Base-by-base conservation (phyloP, 2,329 filamentous ascomycete genomes). In the Monosporascus ibericus region DNA sequence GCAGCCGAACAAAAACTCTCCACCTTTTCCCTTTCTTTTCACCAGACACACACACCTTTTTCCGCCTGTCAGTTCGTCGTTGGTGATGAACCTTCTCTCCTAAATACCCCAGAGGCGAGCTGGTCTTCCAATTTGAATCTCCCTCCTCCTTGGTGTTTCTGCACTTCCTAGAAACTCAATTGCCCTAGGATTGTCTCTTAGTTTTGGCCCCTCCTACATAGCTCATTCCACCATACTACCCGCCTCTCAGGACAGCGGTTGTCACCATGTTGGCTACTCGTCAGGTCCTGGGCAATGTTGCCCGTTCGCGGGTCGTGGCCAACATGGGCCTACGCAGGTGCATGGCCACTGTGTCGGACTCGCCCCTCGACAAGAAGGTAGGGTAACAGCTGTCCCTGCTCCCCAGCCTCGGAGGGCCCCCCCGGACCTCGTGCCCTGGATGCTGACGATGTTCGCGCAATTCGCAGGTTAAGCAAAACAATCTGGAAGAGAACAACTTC, bases 401-500 rank as follows among this genome's bases (percentile, higher is more conserved):
- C 17, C 20, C 20, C 25, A 20, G 6, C n/a, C 11, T 30, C 6
- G 14, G 3, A 36, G 34, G 44, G 14, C 7, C 37, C n/a, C n/a
- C 37, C 47, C 39, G 30, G 9, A 38, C 39, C 49, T 48, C n/a
- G 39, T 36, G n/a, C 22, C 36, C 30, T 14, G 17, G 47, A 52
- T 58, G 50, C 64, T 67, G 49, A 65, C 61, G 58, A 58, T 34
- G 5, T 59, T 61, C 57, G 57, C 58, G 52, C 63, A 57, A 61
- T 54, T 44, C 48, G 58, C 55, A 84, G 80, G 80, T 99, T 73
- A 88, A 87, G 75, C 96, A 97, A 83, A 95, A 92, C 81, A 96
- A 90, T 78, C 90, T 86, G 81, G 94, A 99, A 77, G 88, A 91
- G 74, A 84, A 82, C 74, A 94, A 95, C 82, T 96, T 90, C 81